phyloP scores from a whole-genome alignment of 148 eudicot species.

The Amaranthus hypochondriacus region DNA sequence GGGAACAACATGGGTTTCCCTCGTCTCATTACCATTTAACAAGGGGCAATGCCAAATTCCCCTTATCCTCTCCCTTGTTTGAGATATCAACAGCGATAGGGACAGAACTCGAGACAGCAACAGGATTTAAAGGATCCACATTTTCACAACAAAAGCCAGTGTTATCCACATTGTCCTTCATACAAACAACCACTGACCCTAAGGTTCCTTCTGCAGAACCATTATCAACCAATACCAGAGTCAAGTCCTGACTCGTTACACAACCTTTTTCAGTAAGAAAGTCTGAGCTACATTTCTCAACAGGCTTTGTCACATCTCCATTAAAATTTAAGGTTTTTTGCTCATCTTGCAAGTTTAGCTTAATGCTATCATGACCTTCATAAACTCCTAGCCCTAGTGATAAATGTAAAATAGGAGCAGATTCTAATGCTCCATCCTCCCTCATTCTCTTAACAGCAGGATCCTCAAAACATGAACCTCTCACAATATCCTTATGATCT shows the following conservation, averaged over 20 bases:
- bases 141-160: conserved; percentile 1
- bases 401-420: conserved; percentile 19
- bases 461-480: conserved; percentile 24
- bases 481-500: conserved; percentile 20
- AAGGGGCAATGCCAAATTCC: conserved; percentile 9
- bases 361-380: conserved; percentile 19
- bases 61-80: conserved; percentile 21
- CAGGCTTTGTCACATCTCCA: conserved; percentile 12
- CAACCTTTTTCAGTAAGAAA: conserved; percentile 18
- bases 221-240: conserved; percentile 19
- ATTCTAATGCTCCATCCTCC: conserved; percentile 19
- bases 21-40: conserved; percentile 14
- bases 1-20: conserved; percentile 16
- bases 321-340: conserved; percentile 25
- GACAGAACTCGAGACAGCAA: conserved; percentile 17
- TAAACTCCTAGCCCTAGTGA: conserved; percentile 16
- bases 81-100: conserved; percentile 21
- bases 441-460: conserved; percentile 19
- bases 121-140: conserved; percentile 3
- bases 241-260: conserved; percentile 21
- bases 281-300: conserved; percentile 16
- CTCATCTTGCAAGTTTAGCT: conserved; percentile 20
- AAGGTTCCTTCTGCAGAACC: conserved; percentile 24
- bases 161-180: conserved; percentile 16
- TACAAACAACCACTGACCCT: conserved; percentile 12